phyloP scores from a whole-genome alignment of 352 stramenopile species.

The Phytophthora palmivora region DNA sequence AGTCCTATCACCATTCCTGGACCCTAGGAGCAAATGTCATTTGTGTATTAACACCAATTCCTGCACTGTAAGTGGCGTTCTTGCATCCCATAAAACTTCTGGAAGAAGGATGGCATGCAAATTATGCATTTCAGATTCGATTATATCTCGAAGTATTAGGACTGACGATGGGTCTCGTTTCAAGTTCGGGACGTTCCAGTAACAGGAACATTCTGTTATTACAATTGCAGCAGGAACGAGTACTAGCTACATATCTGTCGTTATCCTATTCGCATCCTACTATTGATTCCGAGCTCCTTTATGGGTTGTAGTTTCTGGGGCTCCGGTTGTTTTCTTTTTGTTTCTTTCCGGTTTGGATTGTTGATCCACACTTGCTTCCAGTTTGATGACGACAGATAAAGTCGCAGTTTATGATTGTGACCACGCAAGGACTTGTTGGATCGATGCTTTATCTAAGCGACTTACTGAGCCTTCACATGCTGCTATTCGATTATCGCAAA shows the following conservation, averaged over 20 bases:
- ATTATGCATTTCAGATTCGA: slow-evolving; percentile 24
- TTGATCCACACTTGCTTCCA: neutral
- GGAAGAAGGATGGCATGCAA: slow-evolving; percentile 12
- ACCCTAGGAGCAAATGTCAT: neutral
- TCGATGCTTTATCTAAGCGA: neutral
- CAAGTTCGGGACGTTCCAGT: neutral
- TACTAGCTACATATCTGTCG: neutral
- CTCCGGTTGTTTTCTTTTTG: slow-evolving; percentile 15
- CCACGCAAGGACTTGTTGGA: slow-evolving; percentile 11
- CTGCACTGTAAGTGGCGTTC: slow-evolving; percentile 6
- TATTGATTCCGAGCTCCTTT: slow-evolving; percentile 30
- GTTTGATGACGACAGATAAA: slow-evolving; percentile 10
- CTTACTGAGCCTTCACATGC: slow-evolving; percentile 10
- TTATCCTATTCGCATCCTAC: slow-evolving; percentile 1
- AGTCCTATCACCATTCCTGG: neutral
- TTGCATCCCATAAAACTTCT: slow-evolving; percentile 20
- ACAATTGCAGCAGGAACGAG: slow-evolving; percentile 1
- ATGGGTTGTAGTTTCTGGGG: neutral
- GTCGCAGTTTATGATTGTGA: slow-evolving; percentile 10
- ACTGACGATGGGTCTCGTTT: neutral
- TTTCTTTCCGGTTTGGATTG: neutral
- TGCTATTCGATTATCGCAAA: slow-evolving; percentile 8
- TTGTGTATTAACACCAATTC: slow-evolving; percentile 15
- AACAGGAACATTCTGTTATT: neutral
- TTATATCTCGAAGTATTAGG: neutral